Evolutionary conservation across 257 asterid species (phyloP).

Genomic region (Salvia splendens): DNA sequence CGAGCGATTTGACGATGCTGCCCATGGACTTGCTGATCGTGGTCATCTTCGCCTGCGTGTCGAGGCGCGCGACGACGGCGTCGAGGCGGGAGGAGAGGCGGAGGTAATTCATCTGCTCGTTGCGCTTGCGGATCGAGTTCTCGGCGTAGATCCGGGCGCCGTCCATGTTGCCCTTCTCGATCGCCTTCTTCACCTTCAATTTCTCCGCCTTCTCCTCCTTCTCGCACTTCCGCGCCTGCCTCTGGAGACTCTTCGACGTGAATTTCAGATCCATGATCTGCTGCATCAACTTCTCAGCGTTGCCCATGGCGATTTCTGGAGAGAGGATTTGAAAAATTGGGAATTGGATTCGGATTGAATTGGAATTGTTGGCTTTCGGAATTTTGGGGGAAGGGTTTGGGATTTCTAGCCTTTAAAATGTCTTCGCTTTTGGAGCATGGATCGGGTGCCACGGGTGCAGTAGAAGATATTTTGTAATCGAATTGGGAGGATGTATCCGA

Average conservation of each 20-base stretch:
- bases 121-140: conserved; percentile 93
- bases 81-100: conserved; percentile 95
- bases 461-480: not conserved
- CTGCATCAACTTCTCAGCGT: conserved; percentile 82
- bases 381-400: not conserved
- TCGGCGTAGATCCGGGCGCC: conserved; percentile 99
- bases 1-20: conserved; percentile 81
- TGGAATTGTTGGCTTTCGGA: not conserved
- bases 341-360: conserved; percentile 5
- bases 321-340: conserved; percentile 8
- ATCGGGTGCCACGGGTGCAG: conserved; percentile 9
- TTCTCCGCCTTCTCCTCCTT: conserved; percentile 94
- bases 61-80: conserved; percentile 46
- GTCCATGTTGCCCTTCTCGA: conserved; percentile 99
- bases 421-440: not conserved
- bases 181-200: conserved; percentile 87
- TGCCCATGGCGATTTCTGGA: conserved; percentile 60
- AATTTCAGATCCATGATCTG: conserved; percentile 95
- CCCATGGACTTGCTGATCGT: conserved; percentile 87
- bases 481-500: not conserved
- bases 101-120: conserved; percentile 94
- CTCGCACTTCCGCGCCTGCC: conserved; percentile 89
- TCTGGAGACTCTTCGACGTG: conserved; percentile 84
- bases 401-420: not conserved
- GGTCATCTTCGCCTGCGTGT: not conserved